Evolutionary conservation across 1,284 basidiomycete genomes (phyloP).

Genomic region (Ganoderma leucocontextum): DNA sequence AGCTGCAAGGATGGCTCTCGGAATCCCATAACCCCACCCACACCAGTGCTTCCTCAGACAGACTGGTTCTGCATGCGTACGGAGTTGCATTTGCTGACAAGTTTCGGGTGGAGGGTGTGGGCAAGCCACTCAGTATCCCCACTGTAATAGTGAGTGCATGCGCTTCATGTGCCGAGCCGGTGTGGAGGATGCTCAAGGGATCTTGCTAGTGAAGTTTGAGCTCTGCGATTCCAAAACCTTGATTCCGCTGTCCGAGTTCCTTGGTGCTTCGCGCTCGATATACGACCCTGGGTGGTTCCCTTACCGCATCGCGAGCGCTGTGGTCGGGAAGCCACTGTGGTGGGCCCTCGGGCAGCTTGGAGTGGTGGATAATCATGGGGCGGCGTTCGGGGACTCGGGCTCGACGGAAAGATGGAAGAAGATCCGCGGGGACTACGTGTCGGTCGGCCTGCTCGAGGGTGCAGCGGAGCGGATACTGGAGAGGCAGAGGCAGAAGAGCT

Average conservation of each 20-base stretch:
- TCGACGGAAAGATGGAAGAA: constrained; percentile 73
- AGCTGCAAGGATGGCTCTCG: constrained; percentile 65
- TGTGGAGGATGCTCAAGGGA: constrained; percentile 23
- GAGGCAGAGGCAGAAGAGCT: constrained; percentile 55
- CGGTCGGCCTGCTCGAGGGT: constrained; percentile 69
- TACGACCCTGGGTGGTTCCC: constrained; percentile 76
- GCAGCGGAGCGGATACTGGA: constrained; percentile 69
- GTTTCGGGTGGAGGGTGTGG: constrained; percentile 72
- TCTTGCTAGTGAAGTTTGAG: constrained; percentile 60
- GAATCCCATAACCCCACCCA: constrained; percentile 34
- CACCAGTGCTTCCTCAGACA: constrained; percentile 48
- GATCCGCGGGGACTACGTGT: constrained; percentile 79
- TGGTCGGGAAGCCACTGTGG: constrained; percentile 84
- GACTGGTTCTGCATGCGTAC: constrained; percentile 68
- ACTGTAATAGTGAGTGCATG: constrained; percentile 78
- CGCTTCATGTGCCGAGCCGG: neutral
- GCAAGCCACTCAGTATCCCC: constrained; percentile 84
- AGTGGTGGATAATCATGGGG: constrained; percentile 69
- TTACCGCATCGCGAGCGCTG: constrained; percentile 70
- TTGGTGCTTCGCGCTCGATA: constrained; percentile 67
- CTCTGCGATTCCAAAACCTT: constrained; percentile 56
- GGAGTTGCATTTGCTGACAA: constrained; percentile 65
- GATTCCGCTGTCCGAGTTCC: constrained; percentile 65
- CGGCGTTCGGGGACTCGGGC: constrained; percentile 50
- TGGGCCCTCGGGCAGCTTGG: constrained; percentile 86